phyloP scores from a whole-genome alignment of 805 yeast species.

The Cyberlindnera nakhonratchasimensis region DNA sequence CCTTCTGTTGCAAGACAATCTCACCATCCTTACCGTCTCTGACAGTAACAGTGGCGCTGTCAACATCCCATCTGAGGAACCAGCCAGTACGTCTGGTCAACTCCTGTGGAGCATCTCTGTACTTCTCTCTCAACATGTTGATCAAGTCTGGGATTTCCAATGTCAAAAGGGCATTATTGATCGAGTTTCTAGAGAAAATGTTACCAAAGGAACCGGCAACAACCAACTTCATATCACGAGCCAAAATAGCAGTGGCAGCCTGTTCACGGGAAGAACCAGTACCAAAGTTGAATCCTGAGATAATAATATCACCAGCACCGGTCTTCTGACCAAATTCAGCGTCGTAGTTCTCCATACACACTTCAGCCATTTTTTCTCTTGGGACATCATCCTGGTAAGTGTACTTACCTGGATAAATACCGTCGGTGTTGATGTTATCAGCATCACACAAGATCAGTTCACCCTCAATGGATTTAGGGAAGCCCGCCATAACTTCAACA shows the following conservation, averaged over 20 bases:
- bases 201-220: constrained; percentile 98
- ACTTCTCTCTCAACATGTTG: constrained; percentile 68
- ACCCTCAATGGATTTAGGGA: constrained; percentile 86
- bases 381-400: constrained; percentile 98
- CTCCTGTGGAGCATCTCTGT: constrained; percentile 52
- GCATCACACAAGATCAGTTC: constrained; percentile 95
- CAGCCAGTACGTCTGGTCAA: constrained; percentile 94
- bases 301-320: constrained; percentile 81
- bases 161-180: constrained; percentile 92
- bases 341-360: constrained; percentile 99
- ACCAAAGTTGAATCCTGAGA: constrained; percentile 94
- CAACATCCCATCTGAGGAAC: constrained; percentile 90
- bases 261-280: constrained; percentile 99
- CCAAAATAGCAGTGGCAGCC: constrained; percentile 97
- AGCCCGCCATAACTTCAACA: constrained; percentile 82
- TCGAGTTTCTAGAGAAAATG: constrained; percentile 92
- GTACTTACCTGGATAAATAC: constrained; percentile 98
- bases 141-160: constrained; percentile 90
- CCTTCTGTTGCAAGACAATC: constrained; percentile 74
- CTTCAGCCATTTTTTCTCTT: constrained; percentile 95
- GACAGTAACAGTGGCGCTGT: constrained; percentile 75
- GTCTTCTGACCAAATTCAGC: constrained; percentile 80
- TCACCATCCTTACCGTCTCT: constrained; percentile 54
- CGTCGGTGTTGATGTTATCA: constrained; percentile 95
- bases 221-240: constrained; percentile 87